Evolutionary conservation across 2,329 filamentous ascomycete genomes (phyloP), one percentile per base, ranked within the genome.

Genomic region (Aspergillus sp.): DNA sequence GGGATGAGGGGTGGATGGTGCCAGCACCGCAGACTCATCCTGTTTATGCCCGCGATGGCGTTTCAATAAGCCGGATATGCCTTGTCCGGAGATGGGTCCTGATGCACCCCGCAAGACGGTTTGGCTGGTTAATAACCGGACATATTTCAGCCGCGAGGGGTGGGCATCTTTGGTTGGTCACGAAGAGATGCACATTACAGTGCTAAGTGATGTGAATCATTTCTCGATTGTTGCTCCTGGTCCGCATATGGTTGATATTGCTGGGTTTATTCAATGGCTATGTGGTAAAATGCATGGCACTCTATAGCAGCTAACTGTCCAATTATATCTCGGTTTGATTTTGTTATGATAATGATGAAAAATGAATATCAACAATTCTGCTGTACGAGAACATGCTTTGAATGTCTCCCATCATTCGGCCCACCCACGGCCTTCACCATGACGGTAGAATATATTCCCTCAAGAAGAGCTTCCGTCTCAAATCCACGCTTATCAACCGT

Each of bases 31-130:
- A 27, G 25, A 27, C 25, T 27, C 25, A 27, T 27, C 7, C 10
- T 67, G 25, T 78, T 2, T 76, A 71, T 68, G 73, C 74, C 1
- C 66, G 65, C 33, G 70, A 75, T 43, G 72, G 73, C 37, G 69
- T 75, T 4, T 75, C 48, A 64, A 60, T 33, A 67, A 69, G 54
- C 65, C 67, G 22, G 57, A 61, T 20, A 69, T 68, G 10, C 66
- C 63, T 13, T 62, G 64, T 20, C 60, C 64, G 3, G 61, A 63
- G 10, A 64, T 68, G 47, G 62, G 59, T 4, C 59, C 53, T 33
- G 58, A 65, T 6, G 73, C 75, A 44, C 69, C 71, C 1, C 64
- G 70, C 44, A 71, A 70, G 49, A 74, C 76, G 72, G 65, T 66
- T 43, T 77, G 72, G 67, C 53, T 77, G 48, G 56, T 74, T 33